A percentile compares a stretch with the other conserved stretches of the same genome.
Conservation (phyloP, 1,284 basidiomycete genomes). For the Trichosporon ovoides region DNA sequence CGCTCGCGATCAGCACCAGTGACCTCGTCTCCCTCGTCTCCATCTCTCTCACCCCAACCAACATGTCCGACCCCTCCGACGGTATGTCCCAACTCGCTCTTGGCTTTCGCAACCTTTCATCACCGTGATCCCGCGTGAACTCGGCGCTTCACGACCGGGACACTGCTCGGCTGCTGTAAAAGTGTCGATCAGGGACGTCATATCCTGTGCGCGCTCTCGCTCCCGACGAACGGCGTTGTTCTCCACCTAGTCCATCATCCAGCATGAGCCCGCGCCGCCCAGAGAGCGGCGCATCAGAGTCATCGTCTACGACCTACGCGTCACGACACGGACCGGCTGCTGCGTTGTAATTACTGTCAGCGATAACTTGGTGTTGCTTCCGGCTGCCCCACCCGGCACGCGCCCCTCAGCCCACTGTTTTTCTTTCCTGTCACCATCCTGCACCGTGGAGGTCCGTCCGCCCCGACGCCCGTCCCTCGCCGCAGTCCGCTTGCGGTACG, state of each 20-base stretch:
- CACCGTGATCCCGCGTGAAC: not conserved
- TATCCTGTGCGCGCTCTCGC: not conserved
- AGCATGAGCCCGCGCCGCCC: slow-evolving; percentile 3
- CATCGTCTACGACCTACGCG: slow-evolving; percentile 4
- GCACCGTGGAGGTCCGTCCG: not conserved
- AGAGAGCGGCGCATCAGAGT: slow-evolving; percentile 3
- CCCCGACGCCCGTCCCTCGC: not conserved
- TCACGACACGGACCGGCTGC: slow-evolving; percentile 6
- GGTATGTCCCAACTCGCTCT: slow-evolving; percentile 37
- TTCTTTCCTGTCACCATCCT: not conserved
- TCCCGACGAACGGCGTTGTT: not conserved
- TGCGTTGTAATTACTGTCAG: slow-evolving; percentile 3
- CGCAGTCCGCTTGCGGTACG: not conserved
- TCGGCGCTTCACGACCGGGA: not conserved
- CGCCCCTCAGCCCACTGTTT: too few relatives aligned
- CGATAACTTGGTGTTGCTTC: not conserved
- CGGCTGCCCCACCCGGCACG: not conserved
- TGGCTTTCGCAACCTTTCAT: not conserved
- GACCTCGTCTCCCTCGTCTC: not conserved
- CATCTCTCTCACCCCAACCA: not conserved
- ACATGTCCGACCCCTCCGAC: slow-evolving; percentile 49
- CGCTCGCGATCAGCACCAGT: not conserved
- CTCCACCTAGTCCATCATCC: not conserved
- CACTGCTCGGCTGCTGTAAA: not conserved
- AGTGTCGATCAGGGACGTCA: not conserved